Evolutionary conservation across 192 early-diverging fungal species (phyloP).

Genomic region (Backusella mclennaniae): DNA sequence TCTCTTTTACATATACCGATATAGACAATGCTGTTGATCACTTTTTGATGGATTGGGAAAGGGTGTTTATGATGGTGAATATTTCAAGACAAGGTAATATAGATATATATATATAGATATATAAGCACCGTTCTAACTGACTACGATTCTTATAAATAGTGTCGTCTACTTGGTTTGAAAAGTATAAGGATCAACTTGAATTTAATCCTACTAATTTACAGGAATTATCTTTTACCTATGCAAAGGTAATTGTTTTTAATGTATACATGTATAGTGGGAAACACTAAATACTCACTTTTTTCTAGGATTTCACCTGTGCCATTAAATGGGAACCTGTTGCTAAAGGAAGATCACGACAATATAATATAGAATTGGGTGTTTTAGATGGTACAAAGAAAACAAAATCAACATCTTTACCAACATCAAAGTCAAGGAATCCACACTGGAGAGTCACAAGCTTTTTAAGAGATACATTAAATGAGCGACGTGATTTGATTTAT

Average conservation of each 20-base stretch:
- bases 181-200: constrained; percentile 32
- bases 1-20: constrained; percentile 39
- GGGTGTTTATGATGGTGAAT: constrained; percentile 39
- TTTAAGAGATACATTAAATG: constrained; percentile 32
- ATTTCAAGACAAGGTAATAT: constrained; percentile 30
- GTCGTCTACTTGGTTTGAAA: constrained; percentile 30
- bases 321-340: constrained; percentile 29
- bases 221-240: constrained; percentile 31
- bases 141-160: not conserved
- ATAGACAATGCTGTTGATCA: constrained; percentile 31
- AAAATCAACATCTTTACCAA: not conserved
- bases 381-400: constrained; percentile 11
- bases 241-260: constrained; percentile 22
- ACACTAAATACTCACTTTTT: not conserved
- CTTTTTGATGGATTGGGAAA: constrained; percentile 38
- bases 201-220: constrained; percentile 35
- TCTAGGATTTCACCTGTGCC: constrained; percentile 23
- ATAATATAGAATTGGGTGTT: constrained; percentile 18
- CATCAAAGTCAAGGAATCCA: constrained; percentile 24
- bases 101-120: not conserved
- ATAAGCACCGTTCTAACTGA: not conserved
- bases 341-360: constrained; percentile 24
- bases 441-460: constrained; percentile 30
- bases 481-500: constrained; percentile 29
- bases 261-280: not conserved